Percentiles rank a stretch among this genome's conserved stretches.
Conservation (phyloP, 495 filamentous ascomycete species). For the Penicillium argentinense region DNA sequence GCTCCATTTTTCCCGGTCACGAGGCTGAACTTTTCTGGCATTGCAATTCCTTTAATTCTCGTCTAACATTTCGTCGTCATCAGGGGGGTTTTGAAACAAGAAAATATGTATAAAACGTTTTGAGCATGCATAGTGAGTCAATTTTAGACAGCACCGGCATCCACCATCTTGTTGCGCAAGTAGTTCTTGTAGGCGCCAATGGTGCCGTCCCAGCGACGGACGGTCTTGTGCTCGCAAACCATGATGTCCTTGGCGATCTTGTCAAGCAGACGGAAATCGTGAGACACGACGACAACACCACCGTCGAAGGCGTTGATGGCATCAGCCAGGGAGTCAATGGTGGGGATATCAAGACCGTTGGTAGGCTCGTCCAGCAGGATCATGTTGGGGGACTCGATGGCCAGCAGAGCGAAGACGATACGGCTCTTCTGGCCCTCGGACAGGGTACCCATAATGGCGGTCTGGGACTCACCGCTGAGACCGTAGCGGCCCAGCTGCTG, state of each 20-base stretch:
- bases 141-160: conserved; percentile 48
- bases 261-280: conserved; percentile 98
- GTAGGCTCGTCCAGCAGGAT: conserved; percentile 96
- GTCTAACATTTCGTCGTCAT: conserved; percentile 49
- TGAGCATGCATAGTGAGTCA: conserved; percentile 5
- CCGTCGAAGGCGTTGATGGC: conserved; percentile 95
- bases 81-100: conserved; percentile 17
- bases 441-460: conserved; percentile 93
- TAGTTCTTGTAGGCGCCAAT: conserved; percentile 98
- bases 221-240: conserved; percentile 95
- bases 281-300: conserved; percentile 95
- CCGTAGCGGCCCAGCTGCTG: conserved; percentile 96
- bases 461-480: conserved; percentile 88
- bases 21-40: conserved; percentile 24
- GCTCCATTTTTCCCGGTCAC: conserved; percentile 1
- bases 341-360: conserved; percentile 98
- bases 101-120: conserved; percentile 3
- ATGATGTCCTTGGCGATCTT: conserved; percentile 99
- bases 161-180: conserved; percentile 95
- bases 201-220: conserved; percentile 80
- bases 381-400: conserved; percentile 98
- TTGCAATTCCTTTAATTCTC: conserved; percentile 35
- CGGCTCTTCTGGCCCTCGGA: conserved; percentile 97
- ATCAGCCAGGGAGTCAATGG: conserved; percentile 95
- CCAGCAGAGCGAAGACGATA: conserved; percentile 96